Evolutionary conservation across 108 stramenopile genomes (phyloP).

Genomic region (Skeletonema grethae): DNA sequence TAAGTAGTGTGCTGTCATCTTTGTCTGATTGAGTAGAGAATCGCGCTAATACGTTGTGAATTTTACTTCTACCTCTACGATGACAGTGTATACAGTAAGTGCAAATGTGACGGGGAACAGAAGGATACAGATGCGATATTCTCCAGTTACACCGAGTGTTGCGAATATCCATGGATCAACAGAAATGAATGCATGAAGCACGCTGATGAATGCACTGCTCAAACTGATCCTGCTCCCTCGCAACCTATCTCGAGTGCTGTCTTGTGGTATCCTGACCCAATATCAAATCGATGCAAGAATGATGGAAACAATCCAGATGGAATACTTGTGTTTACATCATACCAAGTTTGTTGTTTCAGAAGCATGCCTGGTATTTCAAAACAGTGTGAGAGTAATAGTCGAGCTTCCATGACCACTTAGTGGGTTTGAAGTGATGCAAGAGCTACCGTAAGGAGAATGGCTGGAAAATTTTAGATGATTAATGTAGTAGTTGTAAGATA

Average conservation of each 20-base stretch:
- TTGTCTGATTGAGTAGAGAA: not conserved
- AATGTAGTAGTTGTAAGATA: not conserved
- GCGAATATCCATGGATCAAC: not conserved
- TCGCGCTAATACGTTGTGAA: not conserved
- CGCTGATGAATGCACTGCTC: not conserved
- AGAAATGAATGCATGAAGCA: not conserved
- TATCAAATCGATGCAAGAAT: slow-evolving; percentile 17
- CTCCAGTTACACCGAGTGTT: not conserved
- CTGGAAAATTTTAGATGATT: not conserved
- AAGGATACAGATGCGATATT: not conserved
- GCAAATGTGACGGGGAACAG: not conserved
- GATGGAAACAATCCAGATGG: slow-evolving; percentile 16
- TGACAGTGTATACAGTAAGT: not conserved
- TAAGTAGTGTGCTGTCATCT: not conserved
- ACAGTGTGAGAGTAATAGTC: not conserved
- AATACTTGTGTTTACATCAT: not conserved
- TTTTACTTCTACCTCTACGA: not conserved
- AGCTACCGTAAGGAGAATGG: not conserved
- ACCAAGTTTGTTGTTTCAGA: slow-evolving; percentile 1
- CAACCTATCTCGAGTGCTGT: not conserved
- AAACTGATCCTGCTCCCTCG: not conserved
- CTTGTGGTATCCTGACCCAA: slow-evolving; percentile 17
- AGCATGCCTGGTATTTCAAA: not conserved
- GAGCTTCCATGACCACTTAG: not conserved
- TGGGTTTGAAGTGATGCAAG: too few relatives aligned